phyloP scores from a whole-genome alignment of 805 yeast species.

The Cyberlindnera subsufficiens region DNA sequence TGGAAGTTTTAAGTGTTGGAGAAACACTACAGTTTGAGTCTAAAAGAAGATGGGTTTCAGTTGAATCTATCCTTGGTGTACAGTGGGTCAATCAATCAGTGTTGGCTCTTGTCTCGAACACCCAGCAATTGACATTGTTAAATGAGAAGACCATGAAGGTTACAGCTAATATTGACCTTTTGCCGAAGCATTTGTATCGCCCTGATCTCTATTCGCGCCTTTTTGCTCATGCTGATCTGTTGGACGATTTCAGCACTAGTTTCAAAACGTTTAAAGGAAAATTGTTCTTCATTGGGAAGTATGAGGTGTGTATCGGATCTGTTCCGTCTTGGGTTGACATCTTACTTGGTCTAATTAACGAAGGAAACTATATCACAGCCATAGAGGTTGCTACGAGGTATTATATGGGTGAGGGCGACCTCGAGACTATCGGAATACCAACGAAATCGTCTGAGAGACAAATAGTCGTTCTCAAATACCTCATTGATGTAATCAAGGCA shows the following conservation, averaged over 20 bases:
- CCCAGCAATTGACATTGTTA: constrained; percentile 39
- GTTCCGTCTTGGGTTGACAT: constrained; percentile 60
- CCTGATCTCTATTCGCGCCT: constrained; percentile 24
- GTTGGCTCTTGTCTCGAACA: constrained; percentile 35
- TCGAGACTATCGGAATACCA: constrained; percentile 56
- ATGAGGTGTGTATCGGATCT: constrained; percentile 51
- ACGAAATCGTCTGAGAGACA: constrained; percentile 37
- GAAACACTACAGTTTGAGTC: constrained; percentile 31
- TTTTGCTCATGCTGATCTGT: constrained; percentile 7
- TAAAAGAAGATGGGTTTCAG: constrained; percentile 35
- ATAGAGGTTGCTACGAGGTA: constrained; percentile 48
- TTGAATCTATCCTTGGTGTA: constrained; percentile 45
- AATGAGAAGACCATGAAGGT: constrained; percentile 34
- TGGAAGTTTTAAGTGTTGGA: constrained; percentile 39
- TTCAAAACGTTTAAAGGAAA: constrained; percentile 37
- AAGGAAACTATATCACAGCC: constrained; percentile 48
- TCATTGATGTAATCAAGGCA: constrained; percentile 47
- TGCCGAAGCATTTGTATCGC: constrained; percentile 29
- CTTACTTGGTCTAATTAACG: constrained; percentile 51
- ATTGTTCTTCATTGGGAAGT: constrained; percentile 46
- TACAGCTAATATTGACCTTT: constrained; percentile 13
- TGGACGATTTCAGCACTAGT: constrained; percentile 18
- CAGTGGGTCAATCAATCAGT: constrained; percentile 50
- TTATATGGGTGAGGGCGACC: constrained; percentile 40
- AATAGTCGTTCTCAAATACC: constrained; percentile 41